Percentiles rank a stretch among this genome's conserved stretches.
Conservation (phyloP, 2,329 filamentous ascomycete species). For the Domatiomyces catenatus region DNA sequence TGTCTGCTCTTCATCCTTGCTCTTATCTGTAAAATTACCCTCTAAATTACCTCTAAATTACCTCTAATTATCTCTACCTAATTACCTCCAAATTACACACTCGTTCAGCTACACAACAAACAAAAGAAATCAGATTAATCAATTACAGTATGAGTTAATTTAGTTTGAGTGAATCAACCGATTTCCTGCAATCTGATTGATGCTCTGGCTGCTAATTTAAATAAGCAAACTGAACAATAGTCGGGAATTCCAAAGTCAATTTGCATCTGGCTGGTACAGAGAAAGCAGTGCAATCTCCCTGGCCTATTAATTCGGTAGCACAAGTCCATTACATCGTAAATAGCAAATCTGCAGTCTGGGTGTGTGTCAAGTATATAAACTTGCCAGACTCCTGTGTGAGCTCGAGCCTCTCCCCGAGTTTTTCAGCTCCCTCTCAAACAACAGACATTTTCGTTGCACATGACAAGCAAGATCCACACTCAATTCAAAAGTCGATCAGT, state of each 20-base stretch:
- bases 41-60: too few relatives aligned
- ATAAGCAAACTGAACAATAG: not conserved
- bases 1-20: too few relatives aligned
- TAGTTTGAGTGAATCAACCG: not conserved
- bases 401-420: not conserved
- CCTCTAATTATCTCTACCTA: too few relatives aligned
- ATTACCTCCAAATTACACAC: too few relatives aligned
- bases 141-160: not conserved
- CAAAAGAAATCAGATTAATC: not conserved
- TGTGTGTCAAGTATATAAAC: not conserved
- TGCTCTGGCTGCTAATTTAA: not conserved
- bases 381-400: not conserved
- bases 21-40: too few relatives aligned
- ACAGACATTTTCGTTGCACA: not conserved
- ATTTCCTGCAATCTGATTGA: not conserved
- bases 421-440: not conserved
- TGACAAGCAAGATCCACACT: constrained; percentile 5
- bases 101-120: not conserved
- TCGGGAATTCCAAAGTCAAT: not conserved
- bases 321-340: not conserved
- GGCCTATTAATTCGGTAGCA: not conserved
- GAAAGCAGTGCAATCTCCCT: not conserved
- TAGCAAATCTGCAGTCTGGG: not conserved
- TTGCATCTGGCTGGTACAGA: not conserved
- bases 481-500: not conserved